phyloP scores from a whole-genome alignment of 192 early-diverging fungal genomes.

The Umbelopsis vinacea region DNA sequence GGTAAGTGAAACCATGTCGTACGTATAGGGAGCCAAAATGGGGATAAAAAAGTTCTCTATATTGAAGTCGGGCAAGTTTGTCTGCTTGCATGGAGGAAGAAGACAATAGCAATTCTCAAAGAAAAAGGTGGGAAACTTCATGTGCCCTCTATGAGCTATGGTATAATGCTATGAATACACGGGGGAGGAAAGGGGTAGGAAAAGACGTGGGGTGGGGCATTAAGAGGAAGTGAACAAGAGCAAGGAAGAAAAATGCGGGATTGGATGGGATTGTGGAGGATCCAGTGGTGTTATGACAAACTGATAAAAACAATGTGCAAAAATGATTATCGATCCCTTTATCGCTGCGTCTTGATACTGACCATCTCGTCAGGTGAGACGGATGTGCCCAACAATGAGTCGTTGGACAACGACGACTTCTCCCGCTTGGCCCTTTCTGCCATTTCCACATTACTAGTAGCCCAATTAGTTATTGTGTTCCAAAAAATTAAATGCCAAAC shows the following conservation, averaged over 20 bases:
- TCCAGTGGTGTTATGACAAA: no score
- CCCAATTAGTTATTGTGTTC: not conserved
- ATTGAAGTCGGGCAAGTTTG: not conserved
- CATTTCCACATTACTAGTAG: conserved; percentile 38
- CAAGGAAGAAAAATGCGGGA: not conserved
- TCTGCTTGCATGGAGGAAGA: not conserved
- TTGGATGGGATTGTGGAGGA: no score
- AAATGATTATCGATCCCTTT: not conserved
- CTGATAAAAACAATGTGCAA: no score
- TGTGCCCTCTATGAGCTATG: conserved; percentile 21
- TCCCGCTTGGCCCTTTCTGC: conserved; percentile 23
- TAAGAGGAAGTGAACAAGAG: conserved; percentile 13
- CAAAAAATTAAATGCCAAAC: not conserved
- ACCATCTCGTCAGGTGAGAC: conserved; percentile 19
- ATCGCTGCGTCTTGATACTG: conserved; percentile 18
- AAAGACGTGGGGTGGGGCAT: not conserved
- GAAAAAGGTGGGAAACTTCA: conserved; percentile 16
- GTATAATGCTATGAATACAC: conserved; percentile 26
- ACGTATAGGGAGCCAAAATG: not conserved
- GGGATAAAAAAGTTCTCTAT: not conserved
- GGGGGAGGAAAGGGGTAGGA: not conserved
- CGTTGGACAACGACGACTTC: conserved; percentile 29
- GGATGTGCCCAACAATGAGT: conserved; percentile 17
- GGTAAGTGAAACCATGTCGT: not conserved
- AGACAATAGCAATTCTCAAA: conserved; percentile 8